Evolutionary conservation across 257 asterid species (phyloP).

Genomic region (Solanum virginianum): DNA sequence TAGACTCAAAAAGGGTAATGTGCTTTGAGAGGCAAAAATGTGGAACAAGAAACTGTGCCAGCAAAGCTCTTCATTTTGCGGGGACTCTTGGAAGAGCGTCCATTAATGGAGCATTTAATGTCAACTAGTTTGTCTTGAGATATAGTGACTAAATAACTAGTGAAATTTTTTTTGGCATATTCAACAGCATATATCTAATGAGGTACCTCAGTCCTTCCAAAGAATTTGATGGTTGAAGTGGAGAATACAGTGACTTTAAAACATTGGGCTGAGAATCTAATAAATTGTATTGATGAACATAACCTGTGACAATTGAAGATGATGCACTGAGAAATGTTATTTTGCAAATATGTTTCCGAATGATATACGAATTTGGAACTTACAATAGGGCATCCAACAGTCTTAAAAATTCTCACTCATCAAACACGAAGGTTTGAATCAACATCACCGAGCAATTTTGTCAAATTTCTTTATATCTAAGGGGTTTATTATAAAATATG

Average conservation of each 20-base stretch:
- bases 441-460: background rate
- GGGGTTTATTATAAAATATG: background rate
- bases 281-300: conserved; percentile 81
- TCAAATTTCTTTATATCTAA: background rate
- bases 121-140: background rate
- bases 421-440: background rate
- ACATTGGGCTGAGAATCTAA: conserved; percentile 92
- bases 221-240: conserved; percentile 78
- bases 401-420: background rate
- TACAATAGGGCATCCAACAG: background rate
- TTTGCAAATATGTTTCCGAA: background rate
- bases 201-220: conserved; percentile 76
- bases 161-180: background rate
- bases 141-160: background rate
- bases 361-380: background rate
- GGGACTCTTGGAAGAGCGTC: background rate
- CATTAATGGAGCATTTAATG: background rate
- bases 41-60: background rate
- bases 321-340: background rate
- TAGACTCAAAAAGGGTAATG: background rate
- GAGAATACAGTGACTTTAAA: conserved; percentile 82
- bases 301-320: conserved; percentile 32
- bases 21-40: background rate
- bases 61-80: background rate
- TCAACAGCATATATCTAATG: background rate